phyloP scores from a whole-genome alignment of 2,329 filamentous ascomycete species.

The Achaetomium macrosporum region DNA sequence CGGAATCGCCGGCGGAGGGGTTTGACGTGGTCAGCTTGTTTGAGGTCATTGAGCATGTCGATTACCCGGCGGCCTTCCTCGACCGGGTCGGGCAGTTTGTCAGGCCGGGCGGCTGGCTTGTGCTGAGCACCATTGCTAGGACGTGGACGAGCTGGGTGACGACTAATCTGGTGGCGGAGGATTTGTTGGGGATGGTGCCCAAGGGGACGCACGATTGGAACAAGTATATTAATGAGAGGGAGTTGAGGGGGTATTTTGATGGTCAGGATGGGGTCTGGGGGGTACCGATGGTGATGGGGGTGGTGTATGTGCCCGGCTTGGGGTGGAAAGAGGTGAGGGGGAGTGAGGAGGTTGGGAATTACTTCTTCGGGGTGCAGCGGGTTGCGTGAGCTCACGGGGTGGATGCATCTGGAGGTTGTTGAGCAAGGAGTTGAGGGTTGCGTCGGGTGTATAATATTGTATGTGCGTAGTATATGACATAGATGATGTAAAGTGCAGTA shows the following conservation, averaged over 20 bases:
- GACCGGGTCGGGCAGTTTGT: slow-evolving; percentile 67
- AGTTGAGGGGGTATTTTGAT: slow-evolving; percentile 57
- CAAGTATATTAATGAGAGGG: slow-evolving; percentile 87
- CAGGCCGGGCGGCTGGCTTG: slow-evolving; percentile 84
- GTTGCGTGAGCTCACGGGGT: slow-evolving; percentile 9
- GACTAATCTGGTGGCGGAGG: slow-evolving; percentile 88
- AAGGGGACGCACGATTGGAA: slow-evolving; percentile 92
- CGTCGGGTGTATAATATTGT: not conserved
- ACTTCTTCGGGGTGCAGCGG: slow-evolving; percentile 79
- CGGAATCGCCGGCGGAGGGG: slow-evolving; percentile 32
- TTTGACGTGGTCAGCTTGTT: slow-evolving; percentile 85
- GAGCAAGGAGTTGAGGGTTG: too few species aligned
- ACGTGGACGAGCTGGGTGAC: slow-evolving; percentile 86
- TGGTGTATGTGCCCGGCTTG: slow-evolving; percentile 82
- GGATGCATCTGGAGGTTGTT: not conserved
- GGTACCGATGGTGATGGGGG: slow-evolving; percentile 62
- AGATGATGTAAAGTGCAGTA: not conserved
- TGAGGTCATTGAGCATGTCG: slow-evolving; percentile 92
- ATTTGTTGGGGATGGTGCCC: slow-evolving; percentile 80
- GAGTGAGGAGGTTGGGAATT: slow-evolving; percentile 85
- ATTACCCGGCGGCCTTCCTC: slow-evolving; percentile 68
- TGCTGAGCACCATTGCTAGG: slow-evolving; percentile 86
- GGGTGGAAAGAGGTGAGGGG: slow-evolving; percentile 82
- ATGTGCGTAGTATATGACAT: not conserved
- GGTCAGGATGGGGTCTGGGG: slow-evolving; percentile 46